Evolutionary conservation across 768 basidiomycete species (phyloP).

Genomic region (Lactifluus piperatus): DNA sequence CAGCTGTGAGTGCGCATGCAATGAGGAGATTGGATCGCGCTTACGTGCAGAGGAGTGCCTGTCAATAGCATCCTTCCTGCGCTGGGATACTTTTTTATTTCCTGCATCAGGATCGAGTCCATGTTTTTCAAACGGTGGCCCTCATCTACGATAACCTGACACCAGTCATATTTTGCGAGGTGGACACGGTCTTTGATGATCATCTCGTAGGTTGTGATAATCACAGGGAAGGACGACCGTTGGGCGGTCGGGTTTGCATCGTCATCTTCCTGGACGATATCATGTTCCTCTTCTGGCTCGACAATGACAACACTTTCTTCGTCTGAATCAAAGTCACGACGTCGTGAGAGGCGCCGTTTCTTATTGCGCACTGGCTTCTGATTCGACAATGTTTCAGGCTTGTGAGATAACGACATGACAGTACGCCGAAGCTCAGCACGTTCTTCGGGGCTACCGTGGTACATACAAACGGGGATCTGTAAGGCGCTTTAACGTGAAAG

Average conservation of each 20-base stretch:
- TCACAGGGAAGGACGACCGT: conserved; percentile 55
- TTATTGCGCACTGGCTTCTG: not conserved
- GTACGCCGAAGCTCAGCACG: conserved; percentile 61
- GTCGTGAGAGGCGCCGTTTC: not conserved
- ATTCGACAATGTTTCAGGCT: not conserved
- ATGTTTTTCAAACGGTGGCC: conserved; percentile 95
- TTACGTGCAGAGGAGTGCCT: conserved; percentile 90
- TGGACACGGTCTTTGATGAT: conserved; percentile 74
- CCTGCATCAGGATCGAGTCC: conserved; percentile 80
- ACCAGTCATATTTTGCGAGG: conserved; percentile 62
- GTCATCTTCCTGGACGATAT: conserved; percentile 9
- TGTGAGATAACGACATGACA: not conserved
- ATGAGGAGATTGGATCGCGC: conserved; percentile 22
- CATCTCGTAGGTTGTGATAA: conserved; percentile 89
- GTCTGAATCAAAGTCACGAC: conserved; percentile 1
- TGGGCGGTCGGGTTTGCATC: conserved; percentile 26
- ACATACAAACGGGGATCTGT: conserved; percentile 82
- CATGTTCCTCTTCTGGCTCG: not conserved
- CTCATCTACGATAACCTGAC: conserved; percentile 94
- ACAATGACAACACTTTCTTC: conserved; percentile 1
- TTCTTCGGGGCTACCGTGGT: conserved; percentile 78
- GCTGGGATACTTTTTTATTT: conserved; percentile 79
- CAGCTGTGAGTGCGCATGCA: not conserved
- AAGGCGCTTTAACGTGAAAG: not conserved
- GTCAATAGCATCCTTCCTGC: conserved; percentile 91